Evolutionary conservation across 2,329 filamentous ascomycete genomes (phyloP), one percentile per base, ranked within the genome.

Genomic region (Pseudopithomyces chartarum): DNA sequence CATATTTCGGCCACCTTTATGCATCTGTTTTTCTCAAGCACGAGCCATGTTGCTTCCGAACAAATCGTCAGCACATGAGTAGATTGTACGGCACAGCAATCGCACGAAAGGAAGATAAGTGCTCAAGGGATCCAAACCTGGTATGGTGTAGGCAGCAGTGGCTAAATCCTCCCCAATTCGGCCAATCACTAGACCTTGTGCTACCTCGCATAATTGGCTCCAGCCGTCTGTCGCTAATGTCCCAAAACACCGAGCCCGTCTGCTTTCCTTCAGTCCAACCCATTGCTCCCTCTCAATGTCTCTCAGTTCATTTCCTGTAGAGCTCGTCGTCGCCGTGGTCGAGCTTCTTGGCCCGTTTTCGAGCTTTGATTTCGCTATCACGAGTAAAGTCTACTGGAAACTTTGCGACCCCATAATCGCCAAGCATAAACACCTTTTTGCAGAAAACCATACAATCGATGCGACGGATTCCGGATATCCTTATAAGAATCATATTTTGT

Each of bases 341-440:
- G 57, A 60, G 6, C 20, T 17, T 23, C 40, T 63, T 46, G 62
- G 60, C n/a, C 64, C 60, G 2, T 44, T 51, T 13, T 55, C 60
- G 12, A 52, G 54, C 29, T 53, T 62, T 2, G 44, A 53, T 8
- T 58, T 63, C 11, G 62, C 64, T n/a, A 38, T 63, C 20, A 61
- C 60, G 3, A 56, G 57, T 40, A 61, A 52, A 54, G 51, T 52
- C 2, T 51, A 58, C 33, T 43, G 33, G 13, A 42, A 48, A 3
- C 43, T 62, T 4, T 54, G 56, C 38, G 23, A 50, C 43, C 32
- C 43, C 7, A 11, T 55, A 11, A 32, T 65, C 17, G 19, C 46
- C 20, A 40, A 58, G 17, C 60, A 66, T 45, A 43, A 42, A 29
- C 55, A 33, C 15, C 49, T 59, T 17, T 50, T 57, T 11, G 33